Percentiles rank a stretch among this genome's conserved stretches.
phyloP scores from a whole-genome alignment of 805 yeast species.

The Kazachstania africana region DNA sequence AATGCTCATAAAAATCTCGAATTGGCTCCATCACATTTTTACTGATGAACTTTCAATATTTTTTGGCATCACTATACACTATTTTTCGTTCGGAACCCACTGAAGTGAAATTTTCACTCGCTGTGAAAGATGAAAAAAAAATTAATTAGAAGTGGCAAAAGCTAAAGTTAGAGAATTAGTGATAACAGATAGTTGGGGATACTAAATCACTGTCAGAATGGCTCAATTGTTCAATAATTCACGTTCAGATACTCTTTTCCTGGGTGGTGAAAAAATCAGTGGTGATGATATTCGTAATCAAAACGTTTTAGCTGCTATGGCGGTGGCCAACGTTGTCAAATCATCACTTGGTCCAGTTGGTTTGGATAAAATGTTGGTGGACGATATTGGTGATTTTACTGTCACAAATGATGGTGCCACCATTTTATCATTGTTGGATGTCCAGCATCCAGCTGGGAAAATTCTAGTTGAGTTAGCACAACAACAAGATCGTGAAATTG shows the following conservation, averaged over 20 bases:
- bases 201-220: too few species aligned
- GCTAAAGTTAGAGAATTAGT: too few species aligned
- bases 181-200: too few species aligned
- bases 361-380: constrained; percentile 94
- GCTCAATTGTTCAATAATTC: constrained; percentile 63
- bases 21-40: too few species aligned
- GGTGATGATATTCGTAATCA: constrained; percentile 96
- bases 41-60: too few species aligned
- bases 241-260: constrained; percentile 84
- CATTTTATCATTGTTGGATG: constrained; percentile 78
- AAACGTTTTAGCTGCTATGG: constrained; percentile 86
- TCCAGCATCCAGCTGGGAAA: constrained; percentile 98
- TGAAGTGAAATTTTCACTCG: too few species aligned
- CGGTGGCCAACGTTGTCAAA: constrained; percentile 69
- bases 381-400: constrained; percentile 97
- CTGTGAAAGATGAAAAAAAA: too few species aligned
- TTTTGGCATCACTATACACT: too few species aligned
- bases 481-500: constrained; percentile 97
- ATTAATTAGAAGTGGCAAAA: too few species aligned
- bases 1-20: too few species aligned
- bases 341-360: constrained; percentile 98
- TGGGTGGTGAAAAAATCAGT: constrained; percentile 90
- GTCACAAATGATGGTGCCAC: constrained; percentile 99
- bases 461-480: constrained; percentile 94
- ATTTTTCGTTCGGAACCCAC: too few species aligned